Conservation (phyloP, 2,329 filamentous ascomycete genomes). For the Diatrype stigma region DNA sequence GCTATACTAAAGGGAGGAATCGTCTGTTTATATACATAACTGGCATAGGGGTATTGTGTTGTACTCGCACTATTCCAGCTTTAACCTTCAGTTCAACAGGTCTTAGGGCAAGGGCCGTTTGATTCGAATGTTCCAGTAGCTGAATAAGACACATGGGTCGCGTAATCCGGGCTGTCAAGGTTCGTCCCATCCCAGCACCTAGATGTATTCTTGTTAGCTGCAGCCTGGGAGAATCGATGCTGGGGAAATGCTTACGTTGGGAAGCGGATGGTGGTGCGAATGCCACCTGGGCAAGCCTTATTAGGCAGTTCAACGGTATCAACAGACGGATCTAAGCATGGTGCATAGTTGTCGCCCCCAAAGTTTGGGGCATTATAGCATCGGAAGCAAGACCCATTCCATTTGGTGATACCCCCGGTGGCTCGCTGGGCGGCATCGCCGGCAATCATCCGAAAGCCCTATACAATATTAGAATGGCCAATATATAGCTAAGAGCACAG, state of each 20-base stretch:
- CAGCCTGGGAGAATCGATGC: neutral
- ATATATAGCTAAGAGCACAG: too few relatives aligned
- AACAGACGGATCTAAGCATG: conserved; percentile 22
- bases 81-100: conserved; percentile 41
- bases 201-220: neutral
- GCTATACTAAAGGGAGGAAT: too few relatives aligned
- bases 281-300: conserved; percentile 44
- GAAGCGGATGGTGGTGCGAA: conserved; percentile 49
- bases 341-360: conserved; percentile 6
- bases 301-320: conserved; percentile 46
- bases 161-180: conserved; percentile 42
- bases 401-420: conserved; percentile 7
- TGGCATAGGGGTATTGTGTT: too few relatives aligned
- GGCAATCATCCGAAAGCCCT: conserved; percentile 42
- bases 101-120: conserved; percentile 38
- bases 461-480: too few relatives aligned
- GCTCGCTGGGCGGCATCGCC: conserved; percentile 28
- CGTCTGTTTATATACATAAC: too few relatives aligned
- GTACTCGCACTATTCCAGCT: too few relatives aligned
- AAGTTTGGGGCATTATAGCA: conserved; percentile 16
- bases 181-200: conserved; percentile 50
- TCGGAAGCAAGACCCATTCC: conserved; percentile 26
- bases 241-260: conserved; percentile 30
- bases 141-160: conserved; percentile 48
- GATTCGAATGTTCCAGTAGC: conserved; percentile 30